These are phyloP conservation scores for Prinsepia uniflora DNA, from an alignment of 306 rosid genomes.

Conservation along the genomic window DNA sequence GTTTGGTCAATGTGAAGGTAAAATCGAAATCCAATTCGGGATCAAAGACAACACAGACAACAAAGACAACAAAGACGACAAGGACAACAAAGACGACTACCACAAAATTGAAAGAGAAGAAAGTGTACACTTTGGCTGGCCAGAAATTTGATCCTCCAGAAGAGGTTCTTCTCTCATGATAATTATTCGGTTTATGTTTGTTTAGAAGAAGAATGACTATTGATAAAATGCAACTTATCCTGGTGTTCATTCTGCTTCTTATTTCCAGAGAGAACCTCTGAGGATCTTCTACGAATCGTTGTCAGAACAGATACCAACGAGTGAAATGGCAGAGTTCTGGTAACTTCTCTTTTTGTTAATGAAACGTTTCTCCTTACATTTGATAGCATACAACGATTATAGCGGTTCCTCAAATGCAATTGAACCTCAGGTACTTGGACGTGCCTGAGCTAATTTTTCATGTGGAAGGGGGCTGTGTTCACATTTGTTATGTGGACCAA, in stretches of 20 bases:
- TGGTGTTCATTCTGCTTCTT: slow-evolving; percentile 25
- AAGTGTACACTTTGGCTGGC: slow-evolving; percentile 73
- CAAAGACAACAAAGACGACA: background rate
- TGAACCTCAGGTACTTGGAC: background rate
- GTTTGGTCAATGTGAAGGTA: slow-evolving; percentile 49
- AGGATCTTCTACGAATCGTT: slow-evolving; percentile 83
- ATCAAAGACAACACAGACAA: slow-evolving; percentile 35
- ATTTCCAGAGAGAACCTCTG: slow-evolving; percentile 85
- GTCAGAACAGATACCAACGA: slow-evolving; percentile 79
- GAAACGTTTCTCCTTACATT: slow-evolving; percentile 11
- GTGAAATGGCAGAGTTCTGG: slow-evolving; percentile 97
- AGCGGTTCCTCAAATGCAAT: background rate
- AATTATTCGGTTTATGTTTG: slow-evolving; percentile 19
- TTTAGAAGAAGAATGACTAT: slow-evolving; percentile 11
- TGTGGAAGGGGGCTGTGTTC: background rate
- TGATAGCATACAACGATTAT: background rate
- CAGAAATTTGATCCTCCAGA: slow-evolving; percentile 93
- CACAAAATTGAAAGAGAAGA: slow-evolving; percentile 69
- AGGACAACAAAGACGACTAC: slow-evolving; percentile 26
- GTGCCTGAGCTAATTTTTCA: background rate
- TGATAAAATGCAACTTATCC: slow-evolving; percentile 14
- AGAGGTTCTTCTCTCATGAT: slow-evolving; percentile 50
- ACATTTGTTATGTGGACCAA: background rate
- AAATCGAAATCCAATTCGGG: slow-evolving; percentile 47
- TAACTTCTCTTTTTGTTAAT: slow-evolving; percentile 32